A percentile compares a stretch with the other conserved stretches of the same genome.
phyloP scores from a whole-genome alignment of 352 stramenopile species.

The Pythium angustatum region DNA sequence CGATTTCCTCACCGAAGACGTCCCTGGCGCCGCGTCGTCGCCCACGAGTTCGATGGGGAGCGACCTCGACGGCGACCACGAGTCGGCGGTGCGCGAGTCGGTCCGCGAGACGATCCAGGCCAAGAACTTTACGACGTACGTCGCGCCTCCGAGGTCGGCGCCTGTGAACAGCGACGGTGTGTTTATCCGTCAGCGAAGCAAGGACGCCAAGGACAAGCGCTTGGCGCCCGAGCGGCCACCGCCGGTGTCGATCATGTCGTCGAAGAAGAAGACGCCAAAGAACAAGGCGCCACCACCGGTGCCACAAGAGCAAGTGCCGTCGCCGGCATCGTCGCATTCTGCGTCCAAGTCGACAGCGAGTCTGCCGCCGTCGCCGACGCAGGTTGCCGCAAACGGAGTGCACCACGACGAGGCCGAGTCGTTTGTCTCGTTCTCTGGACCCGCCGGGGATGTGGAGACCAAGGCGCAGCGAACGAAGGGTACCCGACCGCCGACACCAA shows the following conservation, averaged over 20 bases:
- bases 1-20: constrained; percentile 68
- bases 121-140: constrained; percentile 74
- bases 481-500: no score
- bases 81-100: constrained; percentile 13
- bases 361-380: constrained; percentile 7
- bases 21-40: background rate
- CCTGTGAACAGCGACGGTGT: constrained; percentile 67
- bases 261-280: background rate
- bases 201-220: background rate
- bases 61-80: constrained; percentile 25
- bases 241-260: background rate
- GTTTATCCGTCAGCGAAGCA: constrained; percentile 37
- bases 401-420: constrained; percentile 18
- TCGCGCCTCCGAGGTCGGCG: constrained; percentile 45
- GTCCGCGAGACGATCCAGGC: constrained; percentile 72
- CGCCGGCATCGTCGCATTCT: background rate
- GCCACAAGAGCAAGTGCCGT: constrained; percentile 1
- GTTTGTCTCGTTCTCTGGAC: constrained; percentile 34
- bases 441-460: no score
- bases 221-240: background rate
- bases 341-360: constrained; percentile 3
- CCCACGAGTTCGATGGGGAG: background rate
- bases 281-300: background rate
- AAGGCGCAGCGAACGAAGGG: no score
- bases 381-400: background rate